Evolutionary conservation across 1,139 yeast genomes (phyloP), one percentile per base, ranked within the genome.

Genomic region (Oligophagozyma castellii): DNA sequence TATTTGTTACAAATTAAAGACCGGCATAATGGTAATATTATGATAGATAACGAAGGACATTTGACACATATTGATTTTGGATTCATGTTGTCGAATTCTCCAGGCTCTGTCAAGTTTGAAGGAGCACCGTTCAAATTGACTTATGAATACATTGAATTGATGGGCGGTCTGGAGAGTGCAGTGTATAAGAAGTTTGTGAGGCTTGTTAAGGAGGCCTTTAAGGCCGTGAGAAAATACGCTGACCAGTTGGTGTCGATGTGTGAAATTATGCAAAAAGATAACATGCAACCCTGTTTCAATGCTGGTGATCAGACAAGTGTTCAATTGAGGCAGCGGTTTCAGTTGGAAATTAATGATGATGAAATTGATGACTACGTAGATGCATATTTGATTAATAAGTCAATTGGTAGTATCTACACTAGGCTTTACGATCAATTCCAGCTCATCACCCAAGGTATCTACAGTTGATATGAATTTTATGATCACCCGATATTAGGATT

Each of bases 31-130:
- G 98, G 98, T 46, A 89, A 89, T 53, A 86, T 89, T 28, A 76
- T 89, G 79, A 58, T 89, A 12, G 98, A 89, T 49, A 73, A 75
- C 36, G 94, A 86, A 40, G 98, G 98, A 0, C 96, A 89, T 50
- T 77, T 89, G 10, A 75, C 84, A 28, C 98, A 89, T 51, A 89
- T 89, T 42, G 98, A 89, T 56, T 89, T 89, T 59, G 98, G 98
- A 0, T 89, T 84, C 50, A 56, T 89, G 46, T 60, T 89, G 4
- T 81, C 95, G 1, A 89, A 89, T 46, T 77, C 95, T 0, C 98
- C 98, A 0, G 96, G 96, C 2, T 77, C 93, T 33, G 83, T 89
- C 31, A 95, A 95, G 0, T 84, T 89, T 53, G 98, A 89, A 48
- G 93, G 95, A 1, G 95, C 96, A 0, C 95, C 98, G 1, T 89